Evolutionary conservation across 176 grass and related monocot species (phyloP), one percentile per base, ranked within the genome.

Genomic region (Panicum miliaceum): DNA sequence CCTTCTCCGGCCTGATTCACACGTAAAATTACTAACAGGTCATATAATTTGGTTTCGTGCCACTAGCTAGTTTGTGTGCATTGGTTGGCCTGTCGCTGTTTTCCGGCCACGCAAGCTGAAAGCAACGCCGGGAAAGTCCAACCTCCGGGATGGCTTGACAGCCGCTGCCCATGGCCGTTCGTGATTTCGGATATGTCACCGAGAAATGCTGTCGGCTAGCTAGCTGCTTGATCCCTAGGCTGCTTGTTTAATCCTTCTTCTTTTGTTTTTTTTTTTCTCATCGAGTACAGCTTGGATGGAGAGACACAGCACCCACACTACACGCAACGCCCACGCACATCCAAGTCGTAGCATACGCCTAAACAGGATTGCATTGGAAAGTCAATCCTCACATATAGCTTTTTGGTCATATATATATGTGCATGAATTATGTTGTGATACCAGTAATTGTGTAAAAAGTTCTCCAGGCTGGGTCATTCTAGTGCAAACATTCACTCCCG

Each of bases 31-130:
- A 46, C 9, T 42, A 47, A 40, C 25, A 26, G 67, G 75, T 79
- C 89, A 73, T 78, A 73, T 83, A 75, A 87, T 87, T 86, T 70
- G 73, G 84, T 83, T 61, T 83, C 68, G 50, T 68, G 71, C 51
- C 68, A 22, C 77, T 50, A 59, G 50, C 48, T 16, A 18, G 51
- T 53, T 29, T 20, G 22, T 42, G 67, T 56, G 48, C 22, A 69
- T 89, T 76, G 73, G 88, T 77, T 90, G 80, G 84, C 41, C 18
- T 78, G 84, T 87, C 84, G 84, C 84, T 87, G 76, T 90, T 90
- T 3, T 32, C 51, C 41, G 52, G 84, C 75, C 84, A 83, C 88
- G 80, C 57, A 79, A 83, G 68, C 52, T 83, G 84, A 87, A 82
- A 90, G 75, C 84, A 75, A 83, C 89, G 35, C 50, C 67, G 50